Conservation (phyloP, 192 early-diverging fungal species). For the Coemansia sp. region DNA sequence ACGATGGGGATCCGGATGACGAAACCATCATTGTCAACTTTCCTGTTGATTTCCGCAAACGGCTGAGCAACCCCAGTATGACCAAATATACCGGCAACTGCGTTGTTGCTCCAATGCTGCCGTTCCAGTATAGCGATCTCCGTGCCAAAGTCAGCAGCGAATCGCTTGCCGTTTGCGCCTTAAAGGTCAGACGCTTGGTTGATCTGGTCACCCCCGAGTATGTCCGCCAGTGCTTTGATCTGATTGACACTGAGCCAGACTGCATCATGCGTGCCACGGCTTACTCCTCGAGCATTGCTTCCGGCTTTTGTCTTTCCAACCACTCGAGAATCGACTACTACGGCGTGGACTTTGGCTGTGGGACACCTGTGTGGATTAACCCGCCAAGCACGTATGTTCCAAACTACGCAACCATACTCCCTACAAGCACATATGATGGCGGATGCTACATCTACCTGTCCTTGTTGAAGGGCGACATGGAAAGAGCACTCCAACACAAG, state of each 20-base stretch:
- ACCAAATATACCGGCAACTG: slow-evolving; percentile 7
- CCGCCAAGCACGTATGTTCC: slow-evolving; percentile 12
- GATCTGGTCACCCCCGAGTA: background rate
- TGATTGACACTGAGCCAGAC: background rate
- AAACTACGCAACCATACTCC: slow-evolving; percentile 3
- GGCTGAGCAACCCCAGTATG: slow-evolving; percentile 2
- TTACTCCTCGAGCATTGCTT: background rate
- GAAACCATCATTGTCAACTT: slow-evolving; percentile 11
- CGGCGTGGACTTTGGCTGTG: slow-evolving; percentile 25
- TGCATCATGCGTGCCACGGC: slow-evolving; percentile 6
- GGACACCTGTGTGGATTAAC: slow-evolving; percentile 18
- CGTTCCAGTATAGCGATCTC: background rate
- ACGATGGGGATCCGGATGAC: background rate
- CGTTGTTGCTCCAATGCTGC: background rate
- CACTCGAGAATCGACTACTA: slow-evolving; percentile 24
- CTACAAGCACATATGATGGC: background rate
- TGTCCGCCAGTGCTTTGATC: slow-evolving; percentile 5
- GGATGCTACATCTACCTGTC: slow-evolving; percentile 1
- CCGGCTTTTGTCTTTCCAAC: slow-evolving; percentile 18
- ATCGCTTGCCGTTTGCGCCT: slow-evolving; percentile 7
- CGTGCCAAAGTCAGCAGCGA: background rate
- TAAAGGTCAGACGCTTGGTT: slow-evolving; percentile 1
- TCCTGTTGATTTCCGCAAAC: slow-evolving; percentile 17
- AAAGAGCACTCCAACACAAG: background rate
- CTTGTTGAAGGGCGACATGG: slow-evolving; percentile 2